Conservation (phyloP, 2,329 filamentous ascomycete species). For the Beauveria rudraprayagi region DNA sequence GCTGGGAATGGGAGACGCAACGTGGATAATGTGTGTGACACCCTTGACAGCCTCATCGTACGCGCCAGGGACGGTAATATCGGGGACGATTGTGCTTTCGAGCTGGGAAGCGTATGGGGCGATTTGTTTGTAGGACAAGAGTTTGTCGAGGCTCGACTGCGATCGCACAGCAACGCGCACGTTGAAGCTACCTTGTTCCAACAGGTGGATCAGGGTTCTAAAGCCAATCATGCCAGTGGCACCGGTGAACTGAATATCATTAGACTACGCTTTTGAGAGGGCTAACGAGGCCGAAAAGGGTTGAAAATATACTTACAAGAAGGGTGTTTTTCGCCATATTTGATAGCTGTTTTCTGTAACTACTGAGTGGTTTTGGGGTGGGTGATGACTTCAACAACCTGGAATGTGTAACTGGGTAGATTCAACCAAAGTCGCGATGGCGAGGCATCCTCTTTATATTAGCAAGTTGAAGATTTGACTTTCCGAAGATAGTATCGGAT, state of each 20-base stretch:
- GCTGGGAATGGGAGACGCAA: constrained; percentile 20
- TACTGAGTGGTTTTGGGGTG: neutral
- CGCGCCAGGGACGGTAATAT: constrained; percentile 27
- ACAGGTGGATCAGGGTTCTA: constrained; percentile 18
- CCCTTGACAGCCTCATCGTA: constrained; percentile 33
- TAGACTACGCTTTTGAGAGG: neutral
- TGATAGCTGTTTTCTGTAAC: neutral
- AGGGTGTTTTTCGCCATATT: constrained; percentile 5
- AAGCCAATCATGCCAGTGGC: constrained; percentile 24
- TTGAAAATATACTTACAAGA: neutral
- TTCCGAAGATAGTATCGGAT: no score
- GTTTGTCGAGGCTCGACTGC: constrained; percentile 12
- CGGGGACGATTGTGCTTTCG: constrained; percentile 25
- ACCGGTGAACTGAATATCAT: constrained; percentile 19
- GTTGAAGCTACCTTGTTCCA: constrained; percentile 18
- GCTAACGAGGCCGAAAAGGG: no score
- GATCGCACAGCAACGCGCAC: constrained; percentile 24
- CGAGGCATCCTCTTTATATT: neutral
- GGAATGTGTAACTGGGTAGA: neutral
- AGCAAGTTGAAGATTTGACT: no score
- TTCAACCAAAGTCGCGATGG: neutral
- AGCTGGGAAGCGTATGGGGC: constrained; percentile 14
- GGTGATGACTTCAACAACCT: neutral
- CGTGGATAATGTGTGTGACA: constrained; percentile 28
- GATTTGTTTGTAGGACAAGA: neutral